Evolutionary conservation across 163 green algal genomes (phyloP), one percentile per base, ranked within the genome.

Genomic region (Scenedesmus sp.): DNA sequence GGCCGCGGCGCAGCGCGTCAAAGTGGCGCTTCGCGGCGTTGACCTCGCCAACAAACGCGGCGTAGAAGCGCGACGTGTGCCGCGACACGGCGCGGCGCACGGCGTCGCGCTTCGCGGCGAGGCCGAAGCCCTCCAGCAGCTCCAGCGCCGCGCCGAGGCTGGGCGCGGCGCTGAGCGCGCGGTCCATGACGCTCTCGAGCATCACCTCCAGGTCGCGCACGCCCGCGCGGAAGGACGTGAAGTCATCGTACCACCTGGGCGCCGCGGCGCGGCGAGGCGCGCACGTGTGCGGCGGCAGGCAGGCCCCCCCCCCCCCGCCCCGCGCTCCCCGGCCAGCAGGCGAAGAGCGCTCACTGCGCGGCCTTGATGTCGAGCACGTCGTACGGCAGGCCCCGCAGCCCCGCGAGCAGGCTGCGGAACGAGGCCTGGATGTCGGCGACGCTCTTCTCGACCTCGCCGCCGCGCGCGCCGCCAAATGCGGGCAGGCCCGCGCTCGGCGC

Each of bases 321-420:
- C n/a, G n/a, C n/a, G n/a, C n/a, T n/a, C n/a, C n/a, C n/a, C n/a
- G n/a, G n/a, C n/a, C n/a, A n/a, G n/a, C n/a, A n/a, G n/a, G n/a
- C n/a, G n/a, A n/a, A n/a, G n/a, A n/a, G n/a, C n/a, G 64, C 83
- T 76, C 58, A 91, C 78, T 83, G 75, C 1, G 87, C 94, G 22
- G 82, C 82, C 45, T 95, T 94, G 58, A 97, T 92, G 71, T 98
- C 94, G 77, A 98, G 86, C 56, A 96, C 93, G 73, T 91, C 86
- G 85, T 97, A 97, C 2, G 62, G 67, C 24, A 97, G 80, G 1
- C 31, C 62, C 33, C 81, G 71, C 53, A 98, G 87, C 47, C 60
- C 70, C 9, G 45, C 57, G 58, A 95, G 86, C 54, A 95, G 83
- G 29, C 85, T 84, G 65, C 89, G 71, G 79, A 95, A 96, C 17